Conservation (phyloP, 2,329 filamentous ascomycete genomes). For the Ceratocystis cubensis region DNA sequence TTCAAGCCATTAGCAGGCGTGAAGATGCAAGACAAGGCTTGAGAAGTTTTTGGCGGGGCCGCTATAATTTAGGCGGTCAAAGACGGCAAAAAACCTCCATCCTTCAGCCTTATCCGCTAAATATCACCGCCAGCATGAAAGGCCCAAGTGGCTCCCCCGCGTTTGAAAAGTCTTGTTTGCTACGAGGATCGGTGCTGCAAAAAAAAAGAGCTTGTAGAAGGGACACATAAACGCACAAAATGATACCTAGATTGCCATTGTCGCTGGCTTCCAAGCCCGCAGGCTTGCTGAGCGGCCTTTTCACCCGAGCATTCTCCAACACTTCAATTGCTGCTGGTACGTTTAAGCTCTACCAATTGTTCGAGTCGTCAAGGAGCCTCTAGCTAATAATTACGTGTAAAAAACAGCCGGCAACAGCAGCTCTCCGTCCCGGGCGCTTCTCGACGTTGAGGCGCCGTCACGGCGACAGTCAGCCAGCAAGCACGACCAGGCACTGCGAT, state of each 20-base stretch:
- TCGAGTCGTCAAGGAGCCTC: too few species aligned
- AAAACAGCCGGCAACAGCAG: background rate
- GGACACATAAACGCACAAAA: background rate
- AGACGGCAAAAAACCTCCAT: slow-evolving; percentile 12
- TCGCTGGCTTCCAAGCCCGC: slow-evolving; percentile 13
- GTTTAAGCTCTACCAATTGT: background rate
- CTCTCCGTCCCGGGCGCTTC: slow-evolving; percentile 22
- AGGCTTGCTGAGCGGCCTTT: slow-evolving; percentile 9
- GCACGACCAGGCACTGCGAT: slow-evolving; percentile 21
- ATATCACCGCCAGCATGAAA: background rate
- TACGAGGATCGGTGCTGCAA: background rate
- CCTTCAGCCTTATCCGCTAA: background rate
- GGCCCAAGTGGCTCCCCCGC: background rate
- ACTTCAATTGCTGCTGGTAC: slow-evolving; percentile 4
- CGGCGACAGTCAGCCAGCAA: slow-evolving; percentile 21
- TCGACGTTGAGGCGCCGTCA: slow-evolving; percentile 20
- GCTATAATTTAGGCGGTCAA: slow-evolving; percentile 12
- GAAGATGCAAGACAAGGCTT: background rate
- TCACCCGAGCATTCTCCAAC: slow-evolving; percentile 17
- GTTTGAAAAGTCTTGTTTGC: background rate
- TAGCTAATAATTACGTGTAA: too few species aligned
- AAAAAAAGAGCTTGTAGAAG: background rate
- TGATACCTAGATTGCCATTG: slow-evolving; percentile 15
- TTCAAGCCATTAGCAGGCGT: background rate
- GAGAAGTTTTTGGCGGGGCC: slow-evolving; percentile 21